phyloP scores from a whole-genome alignment of 768 basidiomycete species.

The Pleurotus salmoneostramineus region DNA sequence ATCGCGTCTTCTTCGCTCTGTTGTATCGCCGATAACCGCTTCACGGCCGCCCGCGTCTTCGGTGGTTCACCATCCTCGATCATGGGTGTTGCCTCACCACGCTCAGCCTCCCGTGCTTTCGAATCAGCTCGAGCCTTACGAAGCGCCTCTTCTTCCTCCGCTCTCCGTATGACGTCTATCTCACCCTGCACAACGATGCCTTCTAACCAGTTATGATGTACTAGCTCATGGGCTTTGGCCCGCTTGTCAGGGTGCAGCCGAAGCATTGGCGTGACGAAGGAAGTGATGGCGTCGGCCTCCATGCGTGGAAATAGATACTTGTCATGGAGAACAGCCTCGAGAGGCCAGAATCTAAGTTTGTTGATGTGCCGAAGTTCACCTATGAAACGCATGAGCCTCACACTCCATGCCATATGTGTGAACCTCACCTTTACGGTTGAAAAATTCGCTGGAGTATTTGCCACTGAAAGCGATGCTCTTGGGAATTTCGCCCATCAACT shows the following conservation, averaged over 20 bases:
- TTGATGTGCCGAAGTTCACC: slow-evolving; percentile 90
- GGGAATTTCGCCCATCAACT: slow-evolving; percentile 90
- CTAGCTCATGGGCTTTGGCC: slow-evolving; percentile 82
- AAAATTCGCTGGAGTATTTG: slow-evolving; percentile 93
- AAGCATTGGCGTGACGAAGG: slow-evolving; percentile 88
- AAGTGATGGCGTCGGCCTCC: slow-evolving; percentile 78
- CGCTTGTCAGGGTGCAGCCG: slow-evolving; percentile 85
- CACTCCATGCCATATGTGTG: background rate
- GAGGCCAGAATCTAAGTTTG: slow-evolving; percentile 90
- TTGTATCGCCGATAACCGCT: slow-evolving; percentile 33
- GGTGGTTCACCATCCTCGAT: slow-evolving; percentile 1
- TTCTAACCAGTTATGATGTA: slow-evolving; percentile 85
- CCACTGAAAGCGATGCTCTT: slow-evolving; percentile 80
- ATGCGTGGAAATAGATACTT: slow-evolving; percentile 90
- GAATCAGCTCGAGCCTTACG: slow-evolving; percentile 42
- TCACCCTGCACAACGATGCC: slow-evolving; percentile 87
- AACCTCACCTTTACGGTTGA: slow-evolving; percentile 85
- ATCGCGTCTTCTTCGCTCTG: slow-evolving; percentile 50
- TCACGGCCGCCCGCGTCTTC: slow-evolving; percentile 3
- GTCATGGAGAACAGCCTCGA: slow-evolving; percentile 79
- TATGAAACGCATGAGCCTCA: background rate
- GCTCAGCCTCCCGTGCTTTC: slow-evolving; percentile 22
- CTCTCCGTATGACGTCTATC: slow-evolving; percentile 70
- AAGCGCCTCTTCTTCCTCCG: slow-evolving; percentile 49
- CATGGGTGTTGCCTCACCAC: slow-evolving; percentile 8